A percentile compares a stretch with the other conserved stretches of the same genome.
Conservation (phyloP, 768 basidiomycete species). For the Asterophora lycoperdoides region DNA sequence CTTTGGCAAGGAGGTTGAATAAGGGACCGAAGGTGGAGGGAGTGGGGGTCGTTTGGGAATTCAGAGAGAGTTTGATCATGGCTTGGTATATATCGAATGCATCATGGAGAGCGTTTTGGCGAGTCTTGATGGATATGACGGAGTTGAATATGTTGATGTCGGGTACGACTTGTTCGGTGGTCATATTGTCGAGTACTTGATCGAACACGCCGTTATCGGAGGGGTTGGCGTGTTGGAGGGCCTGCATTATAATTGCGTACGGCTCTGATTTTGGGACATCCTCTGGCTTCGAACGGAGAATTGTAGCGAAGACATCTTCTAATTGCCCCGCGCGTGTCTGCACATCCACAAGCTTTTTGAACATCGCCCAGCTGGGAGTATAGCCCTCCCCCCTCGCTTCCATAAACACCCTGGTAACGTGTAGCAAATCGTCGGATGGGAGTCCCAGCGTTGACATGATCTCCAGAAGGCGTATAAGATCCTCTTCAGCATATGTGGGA, state of each 20-base stretch:
- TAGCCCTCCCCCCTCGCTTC: conserved; percentile 18
- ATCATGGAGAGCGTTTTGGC: conserved; percentile 25
- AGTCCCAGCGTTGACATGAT: conserved; percentile 16
- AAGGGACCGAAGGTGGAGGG: conserved; percentile 40
- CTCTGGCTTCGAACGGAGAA: conserved; percentile 18
- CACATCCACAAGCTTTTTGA: conserved; percentile 35
- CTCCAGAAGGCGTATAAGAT: conserved; percentile 24
- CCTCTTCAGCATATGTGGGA: conserved; percentile 24
- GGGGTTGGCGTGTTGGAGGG: conserved; percentile 28
- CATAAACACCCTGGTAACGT: conserved; percentile 21
- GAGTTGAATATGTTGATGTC: conserved; percentile 44
- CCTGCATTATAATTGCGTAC: conserved; percentile 37
- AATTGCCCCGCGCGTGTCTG: conserved; percentile 30
- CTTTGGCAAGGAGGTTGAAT: conserved; percentile 29
- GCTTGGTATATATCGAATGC: conserved; percentile 42
- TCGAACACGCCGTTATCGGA: conserved; percentile 28
- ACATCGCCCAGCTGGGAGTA: conserved; percentile 26
- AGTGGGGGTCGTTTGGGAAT: conserved; percentile 33
- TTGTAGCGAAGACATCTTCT: conserved; percentile 25
- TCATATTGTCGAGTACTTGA: conserved; percentile 37
- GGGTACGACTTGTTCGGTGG: conserved; percentile 30
- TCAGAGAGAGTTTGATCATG: conserved; percentile 30
- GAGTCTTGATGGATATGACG: conserved; percentile 39
- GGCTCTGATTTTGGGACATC: conserved; percentile 19
- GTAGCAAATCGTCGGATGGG: conserved; percentile 12